Evolutionary conservation across 306 rosid genomes (phyloP).

Genomic region (Vigna radiata): DNA sequence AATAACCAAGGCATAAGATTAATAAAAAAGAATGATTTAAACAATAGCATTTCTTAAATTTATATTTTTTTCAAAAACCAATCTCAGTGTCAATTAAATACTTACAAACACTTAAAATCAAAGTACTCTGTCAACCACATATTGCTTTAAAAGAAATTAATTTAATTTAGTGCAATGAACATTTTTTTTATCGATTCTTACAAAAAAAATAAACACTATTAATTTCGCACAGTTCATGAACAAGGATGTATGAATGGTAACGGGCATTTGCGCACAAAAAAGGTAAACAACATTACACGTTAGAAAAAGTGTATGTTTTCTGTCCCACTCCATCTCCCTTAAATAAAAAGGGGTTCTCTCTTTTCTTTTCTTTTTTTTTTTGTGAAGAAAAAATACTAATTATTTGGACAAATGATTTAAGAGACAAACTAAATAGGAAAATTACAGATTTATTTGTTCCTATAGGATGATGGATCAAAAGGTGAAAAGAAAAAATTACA

Average conservation of each 20-base stretch:
- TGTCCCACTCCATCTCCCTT: not conserved
- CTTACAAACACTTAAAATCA: too few relatives aligned
- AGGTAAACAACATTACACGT: not conserved
- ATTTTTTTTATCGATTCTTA: too few relatives aligned
- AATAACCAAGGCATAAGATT: too few relatives aligned
- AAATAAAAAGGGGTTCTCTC: not conserved
- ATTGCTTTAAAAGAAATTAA: too few relatives aligned
- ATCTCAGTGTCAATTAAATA: too few relatives aligned
- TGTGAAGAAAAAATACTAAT: constrained; percentile 23
- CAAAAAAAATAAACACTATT: too few relatives aligned
- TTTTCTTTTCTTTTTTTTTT: not conserved
- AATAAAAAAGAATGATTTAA: too few relatives aligned
- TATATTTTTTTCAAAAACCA: too few relatives aligned
- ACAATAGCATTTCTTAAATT: too few relatives aligned
- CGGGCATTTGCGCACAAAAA: not conserved
- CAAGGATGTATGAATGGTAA: not conserved
- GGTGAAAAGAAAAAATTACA: constrained; percentile 38
- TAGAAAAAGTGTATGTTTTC: not conserved
- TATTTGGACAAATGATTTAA: constrained; percentile 41
- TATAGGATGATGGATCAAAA: constrained; percentile 32
- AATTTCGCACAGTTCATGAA: not conserved
- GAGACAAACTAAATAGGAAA: constrained; percentile 38
- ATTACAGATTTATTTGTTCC: constrained; percentile 42
- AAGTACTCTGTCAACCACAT: too few relatives aligned
- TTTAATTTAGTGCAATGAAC: too few relatives aligned